phyloP scores from a whole-genome alignment of 768 basidiomycete genomes.

The Termitomyces heimii region DNA sequence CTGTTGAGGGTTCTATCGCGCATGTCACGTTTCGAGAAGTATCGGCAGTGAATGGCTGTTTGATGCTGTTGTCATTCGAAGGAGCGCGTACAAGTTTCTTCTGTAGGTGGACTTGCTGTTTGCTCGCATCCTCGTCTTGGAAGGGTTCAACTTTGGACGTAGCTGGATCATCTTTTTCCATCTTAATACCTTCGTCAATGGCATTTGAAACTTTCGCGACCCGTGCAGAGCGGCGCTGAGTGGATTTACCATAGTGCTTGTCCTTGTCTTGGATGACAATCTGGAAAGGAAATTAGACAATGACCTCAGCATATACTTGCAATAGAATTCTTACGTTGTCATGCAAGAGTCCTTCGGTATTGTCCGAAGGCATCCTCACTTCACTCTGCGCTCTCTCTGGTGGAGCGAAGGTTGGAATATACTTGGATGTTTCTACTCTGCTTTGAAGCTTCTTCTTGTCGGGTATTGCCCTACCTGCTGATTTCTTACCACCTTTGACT shows the following conservation, averaged over 20 bases:
- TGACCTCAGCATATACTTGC: not conserved
- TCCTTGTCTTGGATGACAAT: not conserved
- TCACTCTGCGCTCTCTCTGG: not conserved
- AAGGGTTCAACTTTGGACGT: not conserved
- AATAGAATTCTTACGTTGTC: not conserved
- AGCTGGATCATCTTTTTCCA: not conserved
- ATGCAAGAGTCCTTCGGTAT: not conserved
- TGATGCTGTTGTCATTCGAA: slow-evolving; percentile 4
- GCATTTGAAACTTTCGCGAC: not conserved
- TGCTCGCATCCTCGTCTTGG: not conserved
- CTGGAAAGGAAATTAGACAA: not conserved
- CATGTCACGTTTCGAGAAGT: not conserved
- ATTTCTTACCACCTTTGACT: not conserved
- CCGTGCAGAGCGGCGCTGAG: slow-evolving; percentile 9
- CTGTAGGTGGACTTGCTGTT: not conserved
- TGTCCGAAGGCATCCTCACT: not conserved
- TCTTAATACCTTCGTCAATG: not conserved
- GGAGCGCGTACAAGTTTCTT: slow-evolving; percentile 4
- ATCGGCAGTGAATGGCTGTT: not conserved
- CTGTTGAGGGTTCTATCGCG: not conserved
- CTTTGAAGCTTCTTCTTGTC: not conserved
- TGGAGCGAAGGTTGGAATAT: not conserved
- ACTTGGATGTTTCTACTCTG: not conserved
- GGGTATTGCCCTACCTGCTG: not conserved
- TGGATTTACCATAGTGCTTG: not conserved